Percentiles rank a stretch among this genome's conserved stretches.
These are phyloP conservation scores for Neurospora cerealis DNA, from an alignment of 495 filamentous ascomycete species.

Conservation along the genomic window DNA sequence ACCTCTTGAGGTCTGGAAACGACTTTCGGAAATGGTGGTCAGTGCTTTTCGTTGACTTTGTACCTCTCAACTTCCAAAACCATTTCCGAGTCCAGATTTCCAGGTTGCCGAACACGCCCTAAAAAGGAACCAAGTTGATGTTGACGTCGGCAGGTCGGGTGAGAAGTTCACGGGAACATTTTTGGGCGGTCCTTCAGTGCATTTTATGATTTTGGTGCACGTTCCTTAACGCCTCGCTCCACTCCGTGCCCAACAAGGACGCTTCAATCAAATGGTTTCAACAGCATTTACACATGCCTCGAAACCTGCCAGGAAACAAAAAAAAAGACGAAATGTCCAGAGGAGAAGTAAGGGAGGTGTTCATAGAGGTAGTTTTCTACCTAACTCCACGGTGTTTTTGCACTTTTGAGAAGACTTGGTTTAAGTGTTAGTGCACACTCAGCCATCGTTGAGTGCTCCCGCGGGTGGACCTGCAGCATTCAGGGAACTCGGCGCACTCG, in stretches of 20 bases:
- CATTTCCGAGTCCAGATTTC: too few relatives aligned
- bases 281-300: too few relatives aligned
- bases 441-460: not conserved
- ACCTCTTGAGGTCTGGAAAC: too few relatives aligned
- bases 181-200: not conserved
- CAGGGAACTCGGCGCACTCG: not conserved
- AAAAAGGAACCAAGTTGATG: not conserved
- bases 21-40: too few relatives aligned
- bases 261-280: not conserved
- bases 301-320: too few relatives aligned
- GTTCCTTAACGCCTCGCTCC: not conserved
- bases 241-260: not conserved
- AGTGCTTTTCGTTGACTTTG: too few relatives aligned
- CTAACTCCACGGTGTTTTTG: not conserved
- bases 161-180: not conserved
- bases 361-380: too few relatives aligned
- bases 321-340: too few relatives aligned
- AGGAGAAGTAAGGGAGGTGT: too few relatives aligned
- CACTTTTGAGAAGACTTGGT: not conserved
- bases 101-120: too few relatives aligned
- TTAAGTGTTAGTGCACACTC: not conserved
- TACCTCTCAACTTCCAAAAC: too few relatives aligned
- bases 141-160: not conserved
- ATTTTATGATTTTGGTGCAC: not conserved
- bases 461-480: not conserved